Evolutionary conservation across 2,329 filamentous ascomycete species (phyloP).

Genomic region (Aspergillus clavatus): DNA sequence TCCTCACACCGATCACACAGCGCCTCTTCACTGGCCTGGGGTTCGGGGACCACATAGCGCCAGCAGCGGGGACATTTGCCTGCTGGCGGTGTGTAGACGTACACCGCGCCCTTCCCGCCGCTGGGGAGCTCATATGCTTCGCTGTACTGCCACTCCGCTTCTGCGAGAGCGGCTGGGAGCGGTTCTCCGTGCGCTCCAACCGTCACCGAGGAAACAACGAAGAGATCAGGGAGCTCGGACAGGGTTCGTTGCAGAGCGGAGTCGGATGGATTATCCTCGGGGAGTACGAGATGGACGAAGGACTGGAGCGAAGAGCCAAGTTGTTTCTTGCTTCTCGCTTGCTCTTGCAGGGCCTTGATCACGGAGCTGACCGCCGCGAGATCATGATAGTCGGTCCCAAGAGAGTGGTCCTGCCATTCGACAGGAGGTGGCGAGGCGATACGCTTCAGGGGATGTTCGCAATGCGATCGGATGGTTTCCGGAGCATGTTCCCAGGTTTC

Average conservation of each 20-base stretch:
- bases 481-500: conserved; percentile 82
- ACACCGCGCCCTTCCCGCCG: conserved; percentile 30
- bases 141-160: conserved; percentile 41
- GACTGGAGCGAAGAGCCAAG: conserved; percentile 79
- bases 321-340: conserved; percentile 63
- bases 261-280: conserved; percentile 10
- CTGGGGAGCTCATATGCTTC: conserved; percentile 37
- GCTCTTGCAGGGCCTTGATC: conserved; percentile 72
- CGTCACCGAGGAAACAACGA: conserved; percentile 64
- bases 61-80: conserved; percentile 85
- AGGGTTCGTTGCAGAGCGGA: conserved; percentile 28
- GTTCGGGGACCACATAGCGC: conserved; percentile 65
- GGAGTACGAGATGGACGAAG: conserved; percentile 50
- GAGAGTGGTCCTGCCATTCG: conserved; percentile 40
- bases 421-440: conserved; percentile 25
- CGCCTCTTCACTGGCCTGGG: conserved; percentile 48
- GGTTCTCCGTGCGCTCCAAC: conserved; percentile 38
- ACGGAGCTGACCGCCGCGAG: conserved; percentile 54
- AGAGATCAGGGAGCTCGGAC: conserved; percentile 57
- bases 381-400: conserved; percentile 44
- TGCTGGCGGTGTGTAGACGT: conserved; percentile 46
- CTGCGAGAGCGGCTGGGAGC: conserved; percentile 21
- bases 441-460: conserved; percentile 43
- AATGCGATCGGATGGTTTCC: conserved; percentile 52
- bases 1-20: conserved; percentile 71